Evolutionary conservation across 2,329 filamentous ascomycete genomes (phyloP).

Genomic region (Monilinia vaccinii-corymbosi): DNA sequence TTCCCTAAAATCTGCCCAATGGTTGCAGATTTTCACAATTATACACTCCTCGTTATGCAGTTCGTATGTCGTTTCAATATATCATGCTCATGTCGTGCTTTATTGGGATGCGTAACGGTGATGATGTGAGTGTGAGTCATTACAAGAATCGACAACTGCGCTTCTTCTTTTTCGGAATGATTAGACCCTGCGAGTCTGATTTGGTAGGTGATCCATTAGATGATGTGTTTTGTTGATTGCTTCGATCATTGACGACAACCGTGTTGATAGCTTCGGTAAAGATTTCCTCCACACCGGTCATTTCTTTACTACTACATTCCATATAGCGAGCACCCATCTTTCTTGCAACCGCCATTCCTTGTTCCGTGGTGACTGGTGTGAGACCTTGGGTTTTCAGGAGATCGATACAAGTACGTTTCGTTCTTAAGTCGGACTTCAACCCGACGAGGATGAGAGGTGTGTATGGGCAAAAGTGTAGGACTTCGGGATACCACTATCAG

Average conservation of each 20-base stretch:
- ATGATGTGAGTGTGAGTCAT: conserved; percentile 14
- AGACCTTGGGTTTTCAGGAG: conserved; percentile 97
- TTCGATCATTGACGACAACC: conserved; percentile 72
- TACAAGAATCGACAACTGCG: conserved; percentile 73
- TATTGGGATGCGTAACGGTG: neutral
- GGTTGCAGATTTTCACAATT: conserved; percentile 11
- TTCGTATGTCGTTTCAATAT: conserved; percentile 25
- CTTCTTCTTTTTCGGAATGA: conserved; percentile 64
- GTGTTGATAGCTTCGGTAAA: conserved; percentile 88
- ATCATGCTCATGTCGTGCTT: conserved; percentile 17
- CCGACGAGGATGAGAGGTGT: conserved; percentile 93
- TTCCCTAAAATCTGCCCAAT: neutral
- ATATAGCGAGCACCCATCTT: conserved; percentile 96
- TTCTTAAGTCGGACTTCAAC: conserved; percentile 91
- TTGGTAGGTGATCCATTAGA: conserved; percentile 13
- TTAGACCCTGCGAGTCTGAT: conserved; percentile 30
- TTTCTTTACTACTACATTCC: conserved; percentile 98
- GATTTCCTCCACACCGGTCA: conserved; percentile 91
- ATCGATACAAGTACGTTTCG: conserved; percentile 94
- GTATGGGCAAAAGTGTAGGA: conserved; percentile 96
- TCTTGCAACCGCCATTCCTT: conserved; percentile 77
- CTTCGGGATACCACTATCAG: conserved; percentile 91
- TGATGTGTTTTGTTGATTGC: conserved; percentile 35
- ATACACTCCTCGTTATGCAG: conserved; percentile 25
- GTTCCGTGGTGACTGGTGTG: conserved; percentile 85